phyloP scores from a whole-genome alignment of 2,329 filamentous ascomycete species.

The Trichoderma aggressivum region DNA sequence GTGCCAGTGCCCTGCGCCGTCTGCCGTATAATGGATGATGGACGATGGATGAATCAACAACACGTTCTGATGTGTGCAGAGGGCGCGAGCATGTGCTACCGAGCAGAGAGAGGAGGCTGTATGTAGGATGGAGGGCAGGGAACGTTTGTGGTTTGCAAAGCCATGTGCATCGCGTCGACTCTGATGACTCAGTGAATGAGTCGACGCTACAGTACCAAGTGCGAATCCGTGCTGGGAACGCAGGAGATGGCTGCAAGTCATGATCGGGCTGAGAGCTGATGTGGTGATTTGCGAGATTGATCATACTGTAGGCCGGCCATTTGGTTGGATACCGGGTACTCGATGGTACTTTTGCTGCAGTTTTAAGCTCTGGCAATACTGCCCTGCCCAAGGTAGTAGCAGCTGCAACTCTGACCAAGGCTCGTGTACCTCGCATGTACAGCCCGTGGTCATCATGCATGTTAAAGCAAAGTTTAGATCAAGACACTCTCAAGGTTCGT shows the following conservation, averaged over 20 bases:
- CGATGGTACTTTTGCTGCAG: not conserved
- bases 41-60: not conserved
- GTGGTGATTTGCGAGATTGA: not conserved
- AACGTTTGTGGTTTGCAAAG: constrained; percentile 6
- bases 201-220: not conserved
- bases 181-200: constrained; percentile 14
- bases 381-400: too few relatives aligned
- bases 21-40: not conserved
- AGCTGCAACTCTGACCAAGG: not conserved
- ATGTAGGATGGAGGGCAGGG: not conserved
- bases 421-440: not conserved
- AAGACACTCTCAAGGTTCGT: not conserved
- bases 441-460: not conserved
- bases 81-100: not conserved
- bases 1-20: not conserved
- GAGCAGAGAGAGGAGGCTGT: not conserved
- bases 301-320: not conserved
- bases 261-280: not conserved
- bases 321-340: not conserved
- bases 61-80: not conserved
- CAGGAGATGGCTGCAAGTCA: constrained; percentile 3
- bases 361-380: not conserved
- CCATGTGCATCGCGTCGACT: not conserved
- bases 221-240: not conserved
- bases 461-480: not conserved